Conservation (phyloP, 2,329 filamentous ascomycete genomes). For the Neodidymelliopsis sp. region DNA sequence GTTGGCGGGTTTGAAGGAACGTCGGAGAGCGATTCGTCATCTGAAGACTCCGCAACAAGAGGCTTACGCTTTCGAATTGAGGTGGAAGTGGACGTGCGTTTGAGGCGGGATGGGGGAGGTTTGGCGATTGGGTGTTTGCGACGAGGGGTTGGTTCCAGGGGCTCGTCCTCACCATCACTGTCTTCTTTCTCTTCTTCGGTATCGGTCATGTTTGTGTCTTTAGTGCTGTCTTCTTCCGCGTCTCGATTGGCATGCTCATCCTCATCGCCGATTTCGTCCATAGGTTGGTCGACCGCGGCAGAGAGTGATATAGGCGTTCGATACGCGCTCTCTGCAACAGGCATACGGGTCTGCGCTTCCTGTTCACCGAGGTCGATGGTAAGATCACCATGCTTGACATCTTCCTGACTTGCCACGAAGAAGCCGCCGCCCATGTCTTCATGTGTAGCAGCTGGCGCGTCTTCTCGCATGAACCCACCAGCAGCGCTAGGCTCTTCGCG, state of each 20-base stretch:
- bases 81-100: conserved; percentile 8
- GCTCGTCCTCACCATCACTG: conserved; percentile 39
- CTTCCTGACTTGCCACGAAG: conserved; percentile 47
- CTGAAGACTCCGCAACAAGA: conserved; percentile 9
- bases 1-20: conserved; percentile 13
- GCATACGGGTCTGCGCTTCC: background rate
- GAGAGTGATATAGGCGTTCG: conserved; percentile 48
- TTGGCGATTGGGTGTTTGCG: conserved; percentile 18
- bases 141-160: conserved; percentile 10
- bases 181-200: conserved; percentile 27
- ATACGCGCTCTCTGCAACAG: conserved; percentile 22
- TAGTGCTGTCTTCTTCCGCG: background rate
- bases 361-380: conserved; percentile 44
- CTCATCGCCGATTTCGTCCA: conserved; percentile 6
- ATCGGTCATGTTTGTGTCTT: conserved; percentile 4
- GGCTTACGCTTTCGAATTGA: conserved; percentile 19
- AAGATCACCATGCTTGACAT: conserved; percentile 41
- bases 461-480: conserved; percentile 25
- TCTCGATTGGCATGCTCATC: conserved; percentile 3
- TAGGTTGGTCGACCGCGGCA: conserved; percentile 35
- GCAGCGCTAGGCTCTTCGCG: conserved; percentile 37
- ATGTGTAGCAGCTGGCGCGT: conserved; percentile 17
- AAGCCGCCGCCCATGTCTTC: conserved; percentile 48
- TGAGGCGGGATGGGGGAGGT: conserved; percentile 10
- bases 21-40: conserved; percentile 22